Conservation (phyloP, 2,329 filamentous ascomycete genomes). For the Mycosphaerelloides madeirae region DNA sequence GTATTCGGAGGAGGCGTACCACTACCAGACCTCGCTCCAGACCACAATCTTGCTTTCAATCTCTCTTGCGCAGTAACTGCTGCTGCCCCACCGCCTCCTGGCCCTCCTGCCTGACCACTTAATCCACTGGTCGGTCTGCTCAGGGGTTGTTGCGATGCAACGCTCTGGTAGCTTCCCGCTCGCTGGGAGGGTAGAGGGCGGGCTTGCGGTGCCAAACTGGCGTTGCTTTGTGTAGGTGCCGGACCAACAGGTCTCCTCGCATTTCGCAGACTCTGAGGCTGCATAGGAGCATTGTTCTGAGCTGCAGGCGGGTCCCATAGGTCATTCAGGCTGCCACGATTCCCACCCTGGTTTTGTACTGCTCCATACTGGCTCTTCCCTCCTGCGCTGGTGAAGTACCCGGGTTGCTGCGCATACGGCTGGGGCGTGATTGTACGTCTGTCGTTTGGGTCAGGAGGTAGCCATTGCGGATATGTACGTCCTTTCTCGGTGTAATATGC, state of each 20-base stretch:
- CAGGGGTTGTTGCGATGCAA: slow-evolving; percentile 31
- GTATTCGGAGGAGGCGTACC: slow-evolving; percentile 2
- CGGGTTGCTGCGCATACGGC: slow-evolving; percentile 30
- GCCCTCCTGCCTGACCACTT: slow-evolving; percentile 35
- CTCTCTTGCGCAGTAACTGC: slow-evolving; percentile 69
- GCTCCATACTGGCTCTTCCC: slow-evolving; percentile 25
- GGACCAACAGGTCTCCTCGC: slow-evolving; percentile 21
- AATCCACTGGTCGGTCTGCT: slow-evolving; percentile 23
- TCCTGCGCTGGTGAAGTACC: slow-evolving; percentile 30
- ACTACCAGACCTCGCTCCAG: slow-evolving; percentile 20
- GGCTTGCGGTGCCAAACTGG: slow-evolving; percentile 34
- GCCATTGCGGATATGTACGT: slow-evolving; percentile 75
- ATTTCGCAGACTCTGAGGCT: slow-evolving; percentile 41
- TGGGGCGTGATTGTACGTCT: slow-evolving; percentile 34
- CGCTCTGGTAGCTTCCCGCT: slow-evolving; percentile 67
- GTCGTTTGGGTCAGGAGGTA: slow-evolving; percentile 82
- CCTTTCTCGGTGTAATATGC: slow-evolving; percentile 90
- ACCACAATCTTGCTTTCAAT: slow-evolving; percentile 72
- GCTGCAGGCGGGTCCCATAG: slow-evolving; percentile 50
- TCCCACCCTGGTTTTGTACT: slow-evolving; percentile 31
- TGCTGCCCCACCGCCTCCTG: slow-evolving; percentile 34
- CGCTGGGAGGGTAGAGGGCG: slow-evolving; percentile 68
- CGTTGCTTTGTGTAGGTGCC: slow-evolving; percentile 10
- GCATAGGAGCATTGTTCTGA: slow-evolving; percentile 35
- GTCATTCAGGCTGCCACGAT: slow-evolving; percentile 52